Conservation (phyloP, 2,329 filamentous ascomycete species). For the Pseudogymnoascus sp. region DNA sequence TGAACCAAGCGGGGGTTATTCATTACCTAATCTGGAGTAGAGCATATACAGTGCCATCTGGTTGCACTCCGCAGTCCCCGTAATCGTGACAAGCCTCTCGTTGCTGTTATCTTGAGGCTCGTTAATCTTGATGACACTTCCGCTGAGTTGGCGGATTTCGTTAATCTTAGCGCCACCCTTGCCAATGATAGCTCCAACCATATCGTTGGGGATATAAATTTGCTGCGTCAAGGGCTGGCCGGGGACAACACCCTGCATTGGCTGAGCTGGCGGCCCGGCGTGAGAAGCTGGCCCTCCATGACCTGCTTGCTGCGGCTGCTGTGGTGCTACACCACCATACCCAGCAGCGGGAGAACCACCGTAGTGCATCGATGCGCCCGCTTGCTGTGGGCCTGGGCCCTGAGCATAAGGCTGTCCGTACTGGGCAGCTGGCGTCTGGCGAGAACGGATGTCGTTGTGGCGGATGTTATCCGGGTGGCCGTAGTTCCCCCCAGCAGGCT, state of each 20-base stretch:
- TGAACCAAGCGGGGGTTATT: background rate
- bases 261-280: constrained; percentile 64
- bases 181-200: constrained; percentile 98
- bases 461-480: constrained; percentile 82
- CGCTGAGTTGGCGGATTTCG: constrained; percentile 92
- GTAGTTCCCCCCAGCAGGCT: constrained; percentile 86
- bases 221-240: constrained; percentile 90
- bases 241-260: constrained; percentile 65
- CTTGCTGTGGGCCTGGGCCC: constrained; percentile 43
- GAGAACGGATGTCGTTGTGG: constrained; percentile 63
- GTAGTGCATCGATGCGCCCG: constrained; percentile 69
- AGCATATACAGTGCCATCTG: constrained; percentile 99
- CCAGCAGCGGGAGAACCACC: constrained; percentile 50
- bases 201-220: constrained; percentile 98
- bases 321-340: constrained; percentile 73
- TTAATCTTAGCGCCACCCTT: constrained; percentile 99
- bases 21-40: constrained; percentile 86
- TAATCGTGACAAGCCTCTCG: constrained; percentile 93
- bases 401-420: constrained; percentile 56
- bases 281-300: constrained; percentile 58
- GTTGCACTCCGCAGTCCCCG: constrained; percentile 95
- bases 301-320: constrained; percentile 61
- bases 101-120: constrained; percentile 99
- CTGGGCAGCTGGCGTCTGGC: constrained; percentile 66
- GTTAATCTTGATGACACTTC: constrained; percentile 99